Base-by-base conservation (phyloP, 148 eudicot species). In the Rhododendron kiyosumense region DNA sequence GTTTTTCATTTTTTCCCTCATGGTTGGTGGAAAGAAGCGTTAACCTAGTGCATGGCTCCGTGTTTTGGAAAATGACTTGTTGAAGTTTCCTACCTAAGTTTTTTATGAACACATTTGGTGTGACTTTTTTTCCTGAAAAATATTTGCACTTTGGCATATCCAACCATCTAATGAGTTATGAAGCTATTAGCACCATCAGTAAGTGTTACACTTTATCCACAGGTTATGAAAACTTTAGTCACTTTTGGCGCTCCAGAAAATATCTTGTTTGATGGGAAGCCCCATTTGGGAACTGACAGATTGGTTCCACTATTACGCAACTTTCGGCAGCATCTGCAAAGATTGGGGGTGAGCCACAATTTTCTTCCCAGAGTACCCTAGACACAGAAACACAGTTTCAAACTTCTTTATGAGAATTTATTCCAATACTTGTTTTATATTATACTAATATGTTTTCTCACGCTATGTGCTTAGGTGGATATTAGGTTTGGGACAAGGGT, bases 251-350 rank as follows among this genome's bases (percentile, higher is more conserved):
- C 99, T 87, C 99, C 99, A 85, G 81, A 83, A 8, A 94, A 92
- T 90, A 94, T 97, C 84, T 88, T 97, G 89, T 90, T 97, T 86
- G 96, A 93, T 89, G 99, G 99, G 85, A 97, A 97, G 91, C 99
- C 99, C 84, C 99, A 97, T 88, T 88, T 97, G 78, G 99, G 99
- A 71, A 97, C 99, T 81, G 99, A 97, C 87, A 93, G 94, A 92
- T 91, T 97, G 89, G 86, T 97, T 87, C 99, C 99, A 83, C 91
- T 97, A 51, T 92, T 97, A 20, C 93, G 93, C 76, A 92, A 86
- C 87, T 95, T 97, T 84, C 93, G 98, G 82, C 95, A 86, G 76
- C 93, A 97, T 92, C 90, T 97, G 83, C 93, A 88, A 90, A 91
- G 86, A 41, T 86, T 95, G 92, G 99, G 96, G 84, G 99, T 97